Evolutionary conservation across 1,284 basidiomycete species (phyloP).

Genomic region (Tylopilus sp.): DNA sequence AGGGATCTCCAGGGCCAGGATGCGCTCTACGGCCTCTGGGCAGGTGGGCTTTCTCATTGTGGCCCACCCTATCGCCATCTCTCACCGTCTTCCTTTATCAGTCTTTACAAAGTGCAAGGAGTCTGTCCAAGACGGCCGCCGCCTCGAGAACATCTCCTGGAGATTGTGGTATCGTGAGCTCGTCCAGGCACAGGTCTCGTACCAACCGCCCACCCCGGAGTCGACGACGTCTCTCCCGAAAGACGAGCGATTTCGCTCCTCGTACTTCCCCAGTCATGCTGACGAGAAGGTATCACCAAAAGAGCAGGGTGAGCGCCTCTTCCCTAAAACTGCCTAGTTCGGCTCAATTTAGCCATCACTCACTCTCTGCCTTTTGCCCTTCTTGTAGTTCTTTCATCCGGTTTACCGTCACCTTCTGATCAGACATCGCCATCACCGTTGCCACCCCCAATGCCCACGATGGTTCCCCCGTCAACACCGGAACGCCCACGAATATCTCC

Average conservation of each 20-base stretch:
- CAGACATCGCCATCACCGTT: conserved; percentile 31
- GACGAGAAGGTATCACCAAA: conserved; percentile 14
- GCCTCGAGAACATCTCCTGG: conserved; percentile 87
- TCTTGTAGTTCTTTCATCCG: conserved; percentile 24
- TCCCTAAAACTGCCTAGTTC: conserved; percentile 11
- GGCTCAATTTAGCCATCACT: conserved; percentile 16
- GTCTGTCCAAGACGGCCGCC: conserved; percentile 70
- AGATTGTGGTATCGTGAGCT: conserved; percentile 77
- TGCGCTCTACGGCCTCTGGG: conserved; percentile 63
- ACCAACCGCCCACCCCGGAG: conserved; percentile 35
- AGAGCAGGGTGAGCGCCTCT: conserved; percentile 20
- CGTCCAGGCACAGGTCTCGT: conserved; percentile 32
- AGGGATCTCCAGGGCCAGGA: conserved; percentile 65
- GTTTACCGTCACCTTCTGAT: conserved; percentile 32
- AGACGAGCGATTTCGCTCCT: conserved; percentile 18
- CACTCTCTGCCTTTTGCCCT: conserved; percentile 16
- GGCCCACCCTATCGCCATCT: neutral
- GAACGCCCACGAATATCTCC: conserved; percentile 32
- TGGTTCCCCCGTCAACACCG: conserved; percentile 27
- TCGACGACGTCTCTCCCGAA: conserved; percentile 30
- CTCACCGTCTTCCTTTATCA: conserved; percentile 34
- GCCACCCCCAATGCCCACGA: conserved; percentile 19
- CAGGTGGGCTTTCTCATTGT: conserved; percentile 42
- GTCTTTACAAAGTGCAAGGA: conserved; percentile 85
- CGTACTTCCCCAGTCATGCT: conserved; percentile 24